Percentiles rank a stretch among this genome's conserved stretches.
Conservation (phyloP, 2,329 filamentous ascomycete genomes). For the Aspergillus ustus region DNA sequence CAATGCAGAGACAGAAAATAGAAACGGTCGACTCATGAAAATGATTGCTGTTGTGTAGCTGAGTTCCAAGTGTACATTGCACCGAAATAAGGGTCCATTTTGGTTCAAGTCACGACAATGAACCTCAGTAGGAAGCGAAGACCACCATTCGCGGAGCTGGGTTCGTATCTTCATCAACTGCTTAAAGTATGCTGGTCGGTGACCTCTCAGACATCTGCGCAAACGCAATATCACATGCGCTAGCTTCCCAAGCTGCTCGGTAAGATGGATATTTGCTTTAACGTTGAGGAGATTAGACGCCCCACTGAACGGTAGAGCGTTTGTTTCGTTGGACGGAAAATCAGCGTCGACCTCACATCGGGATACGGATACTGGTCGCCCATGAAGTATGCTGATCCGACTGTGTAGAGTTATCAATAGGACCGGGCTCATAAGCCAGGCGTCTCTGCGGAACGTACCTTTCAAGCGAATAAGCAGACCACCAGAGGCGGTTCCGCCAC, state of each 20-base stretch:
- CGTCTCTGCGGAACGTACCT: slow-evolving; percentile 43
- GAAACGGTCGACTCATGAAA: slow-evolving; percentile 59
- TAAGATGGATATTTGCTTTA: slow-evolving; percentile 53
- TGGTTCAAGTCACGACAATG: slow-evolving; percentile 49
- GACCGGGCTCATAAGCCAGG: neutral
- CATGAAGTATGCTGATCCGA: slow-evolving; percentile 61
- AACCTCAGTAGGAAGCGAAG: slow-evolving; percentile 42
- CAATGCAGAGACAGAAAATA: slow-evolving; percentile 36
- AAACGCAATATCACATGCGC: slow-evolving; percentile 47
- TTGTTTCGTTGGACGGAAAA: slow-evolving; percentile 53
- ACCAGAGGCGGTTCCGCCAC: slow-evolving; percentile 61
- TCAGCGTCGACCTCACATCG: slow-evolving; percentile 60
- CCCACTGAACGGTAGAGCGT: slow-evolving; percentile 48
- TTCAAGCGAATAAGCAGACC: slow-evolving; percentile 62
- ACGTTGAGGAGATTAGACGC: slow-evolving; percentile 53
- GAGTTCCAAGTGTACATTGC: slow-evolving; percentile 57
- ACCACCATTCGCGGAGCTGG: slow-evolving; percentile 50
- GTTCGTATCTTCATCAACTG: slow-evolving; percentile 45
- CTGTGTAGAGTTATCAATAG: slow-evolving; percentile 35
- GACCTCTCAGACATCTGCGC: slow-evolving; percentile 43
- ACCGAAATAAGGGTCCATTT: slow-evolving; percentile 49
- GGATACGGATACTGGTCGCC: slow-evolving; percentile 59
- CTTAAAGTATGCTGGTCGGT: slow-evolving; percentile 47
- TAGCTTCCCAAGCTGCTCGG: slow-evolving; percentile 45
- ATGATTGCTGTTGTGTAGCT: slow-evolving; percentile 59